These are phyloP conservation scores for Flaveria sonorensis DNA, from an alignment of 129 eudicot species.

Conservation along the genomic window DNA sequence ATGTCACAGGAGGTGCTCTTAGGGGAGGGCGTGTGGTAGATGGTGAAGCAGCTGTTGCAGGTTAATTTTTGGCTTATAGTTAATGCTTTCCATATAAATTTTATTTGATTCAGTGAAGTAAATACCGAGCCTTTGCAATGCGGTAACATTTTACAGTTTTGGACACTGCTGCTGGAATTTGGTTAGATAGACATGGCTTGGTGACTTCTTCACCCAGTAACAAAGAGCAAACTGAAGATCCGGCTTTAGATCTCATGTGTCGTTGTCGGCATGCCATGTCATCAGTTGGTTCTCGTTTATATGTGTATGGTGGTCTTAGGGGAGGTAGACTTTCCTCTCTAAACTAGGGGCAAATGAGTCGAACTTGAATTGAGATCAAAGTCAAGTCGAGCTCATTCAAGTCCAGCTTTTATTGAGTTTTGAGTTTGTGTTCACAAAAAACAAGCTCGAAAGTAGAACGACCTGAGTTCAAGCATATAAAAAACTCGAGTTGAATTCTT, in stretches of 20 bases:
- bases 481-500: not conserved
- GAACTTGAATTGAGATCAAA: not conserved
- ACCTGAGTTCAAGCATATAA: not conserved
- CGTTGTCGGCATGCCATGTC: conserved; percentile 96
- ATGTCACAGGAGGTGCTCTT: conserved; percentile 93
- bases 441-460: not conserved
- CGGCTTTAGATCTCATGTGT: conserved; percentile 72
- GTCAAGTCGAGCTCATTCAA: not conserved
- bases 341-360: not conserved
- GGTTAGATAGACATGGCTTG: conserved; percentile 91
- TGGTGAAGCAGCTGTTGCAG: conserved; percentile 90
- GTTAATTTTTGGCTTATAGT: conserved; percentile 35
- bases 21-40: conserved; percentile 94
- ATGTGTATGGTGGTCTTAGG: conserved; percentile 87
- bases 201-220: conserved; percentile 66
- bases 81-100: conserved; percentile 5
- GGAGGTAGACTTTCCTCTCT: conserved; percentile 61
- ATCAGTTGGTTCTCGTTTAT: conserved; percentile 79
- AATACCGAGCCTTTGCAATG: conserved; percentile 8
- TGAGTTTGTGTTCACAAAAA: not conserved
- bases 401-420: not conserved
- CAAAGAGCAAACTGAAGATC: conserved; percentile 66
- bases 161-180: conserved; percentile 97
- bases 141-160: conserved; percentile 51
- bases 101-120: conserved; percentile 5